Evolutionary conservation across 441 rosid species (phyloP), one percentile per base, ranked within the genome.

Genomic region (Adansonia madagascariensis): DNA sequence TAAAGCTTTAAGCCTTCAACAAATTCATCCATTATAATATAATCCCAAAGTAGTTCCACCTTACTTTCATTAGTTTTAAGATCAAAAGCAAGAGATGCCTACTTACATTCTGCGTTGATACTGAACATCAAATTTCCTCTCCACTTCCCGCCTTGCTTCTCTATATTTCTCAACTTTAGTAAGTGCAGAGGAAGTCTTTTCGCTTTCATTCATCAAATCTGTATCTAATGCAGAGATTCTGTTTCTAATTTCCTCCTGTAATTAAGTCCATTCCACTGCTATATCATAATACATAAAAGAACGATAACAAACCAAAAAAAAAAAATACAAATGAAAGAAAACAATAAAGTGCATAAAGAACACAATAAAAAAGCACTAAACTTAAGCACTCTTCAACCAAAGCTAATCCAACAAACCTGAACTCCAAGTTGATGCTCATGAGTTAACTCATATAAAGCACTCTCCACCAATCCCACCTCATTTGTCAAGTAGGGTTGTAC

Each of bases 21-120:
- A 70, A 22, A 70, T 8, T 27, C 22, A 50, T 71, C 47, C 49
- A 17, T 53, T 31, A 53, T n/a, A 27, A 8, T 53, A 22, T 52
- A 53, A 44, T 44, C 8, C 8, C 47, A 44, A 44, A 44, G 10
- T 44, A 44, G 8, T 44, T 44, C 47, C 8, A 44, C 47, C 47
- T 44, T 8, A 44, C 47, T 6, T 7, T 8, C 47, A 44, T 6
- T 44, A 35, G 39, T 35, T 35, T 35, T 35, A 35, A 35, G 39
- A 50, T 24, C 27, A 64, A 44, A 75, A 41, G 75, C 44, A 46
- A 71, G 63, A 18, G 49, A 81, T 53, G 24, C 17, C 9, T 68
- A 63, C 89, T 85, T 85, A 95, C 97, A 95, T 88, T 82, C 88
- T 90, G 41, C 97, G 94, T 78, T 90, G 98, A 82, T 92, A 94